Evolutionary conservation across 495 filamentous ascomycete species (phyloP), one percentile per base, ranked within the genome.

Genomic region (Parathielavia appendiculata): DNA sequence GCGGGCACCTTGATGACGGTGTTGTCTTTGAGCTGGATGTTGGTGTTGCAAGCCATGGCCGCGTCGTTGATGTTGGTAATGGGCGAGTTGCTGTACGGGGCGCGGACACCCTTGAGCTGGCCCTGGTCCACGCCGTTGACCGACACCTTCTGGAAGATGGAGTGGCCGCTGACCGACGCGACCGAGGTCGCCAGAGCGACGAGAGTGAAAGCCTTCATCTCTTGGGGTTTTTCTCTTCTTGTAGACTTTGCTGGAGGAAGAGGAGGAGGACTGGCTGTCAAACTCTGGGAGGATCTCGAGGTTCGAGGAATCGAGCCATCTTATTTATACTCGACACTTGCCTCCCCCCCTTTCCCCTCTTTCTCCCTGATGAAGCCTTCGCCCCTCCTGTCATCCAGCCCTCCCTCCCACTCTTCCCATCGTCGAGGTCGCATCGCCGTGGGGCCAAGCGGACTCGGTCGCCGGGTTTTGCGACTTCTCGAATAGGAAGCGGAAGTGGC

Each of bases 41-140:
- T 63, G 49, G 63, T 66, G 62, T 74, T 75, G 62, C 74, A 76
- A 30, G 72, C 69, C 35, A 76, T 67, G 51, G 68, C 63, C 26
- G 67, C 62, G 57, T 71, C 61, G 57, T 69, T 71, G 55, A 75
- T 71, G 54, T 75, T 67, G 57, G 69, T 54, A 56, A 76, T 69
- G 8, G 74, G 74, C 62, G 63, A 68, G 66, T 76, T 73, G 66
- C 68, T 75, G 26, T 60, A 64, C 0, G 80, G 78, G n/a, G 76
- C 73, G 23, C 79, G 74, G 41, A 83, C 71, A 44, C 78, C 80
- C 46, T 73, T 74, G 23, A 77, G 72, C 59, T 79, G 76, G 41
- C 81, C 80, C 54, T 80, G 69, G 53, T 81, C 80, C 14, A 67
- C 71, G n/a, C 74, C 78, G 47, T 82, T 76, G 52, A 82, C 74